Percentiles rank a stretch among this genome's conserved stretches.
Evolutionary conservation across 2,329 filamentous ascomycete species (phyloP).

Genomic region (Sporothrix curviconia): DNA sequence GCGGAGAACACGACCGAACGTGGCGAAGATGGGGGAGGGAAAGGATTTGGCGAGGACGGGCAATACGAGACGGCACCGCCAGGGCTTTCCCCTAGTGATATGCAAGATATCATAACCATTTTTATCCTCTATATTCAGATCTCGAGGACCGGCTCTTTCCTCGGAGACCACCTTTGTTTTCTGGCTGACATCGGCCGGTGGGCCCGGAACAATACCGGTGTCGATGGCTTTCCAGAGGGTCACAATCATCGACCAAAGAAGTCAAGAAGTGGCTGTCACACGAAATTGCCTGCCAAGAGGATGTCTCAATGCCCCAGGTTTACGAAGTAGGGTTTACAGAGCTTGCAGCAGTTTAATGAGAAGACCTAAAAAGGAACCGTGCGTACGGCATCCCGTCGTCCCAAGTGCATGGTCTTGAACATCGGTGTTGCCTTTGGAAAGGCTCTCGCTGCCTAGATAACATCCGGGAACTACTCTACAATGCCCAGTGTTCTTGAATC

Average conservation of each 20-base stretch:
- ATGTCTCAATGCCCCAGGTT: neutral
- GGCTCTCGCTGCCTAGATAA: too few relatives aligned
- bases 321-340: neutral
- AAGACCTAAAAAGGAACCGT: neutral
- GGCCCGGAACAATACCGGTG: neutral
- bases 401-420: too few relatives aligned
- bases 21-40: too few relatives aligned
- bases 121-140: too few relatives aligned
- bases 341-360: too few relatives aligned
- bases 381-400: too few relatives aligned
- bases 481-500: too few relatives aligned
- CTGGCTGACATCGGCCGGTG: neutral
- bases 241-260: neutral
- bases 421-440: too few relatives aligned
- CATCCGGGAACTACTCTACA: too few relatives aligned
- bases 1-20: slow-evolving; percentile 1
- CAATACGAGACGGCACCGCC: neutral
- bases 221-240: neutral
- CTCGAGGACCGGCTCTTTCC: neutral
- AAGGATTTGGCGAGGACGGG: too few relatives aligned
- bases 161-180: neutral
- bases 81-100: too few relatives aligned
- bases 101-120: too few relatives aligned
- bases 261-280: neutral
- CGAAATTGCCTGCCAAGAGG: neutral